phyloP scores from a whole-genome alignment of 2,329 filamentous ascomycete species.

The Microdochium nivale region DNA sequence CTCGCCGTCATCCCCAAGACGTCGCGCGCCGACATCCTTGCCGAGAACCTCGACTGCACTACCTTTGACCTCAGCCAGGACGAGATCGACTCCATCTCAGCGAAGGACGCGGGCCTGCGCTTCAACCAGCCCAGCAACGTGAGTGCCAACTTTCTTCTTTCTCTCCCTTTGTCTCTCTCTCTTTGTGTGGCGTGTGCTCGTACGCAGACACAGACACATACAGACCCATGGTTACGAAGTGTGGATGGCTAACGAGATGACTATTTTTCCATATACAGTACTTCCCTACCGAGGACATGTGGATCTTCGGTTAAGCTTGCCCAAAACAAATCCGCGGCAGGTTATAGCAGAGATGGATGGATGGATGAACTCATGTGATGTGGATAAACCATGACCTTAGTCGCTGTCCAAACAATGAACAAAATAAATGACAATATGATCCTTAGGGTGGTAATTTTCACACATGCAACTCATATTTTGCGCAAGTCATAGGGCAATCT shows the following conservation, averaged over 20 bases:
- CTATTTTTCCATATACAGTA: slow-evolving; percentile 31
- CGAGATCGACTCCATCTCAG: slow-evolving; percentile 60
- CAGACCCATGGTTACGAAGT: background rate
- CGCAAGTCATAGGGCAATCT: background rate
- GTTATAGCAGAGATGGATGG: no score
- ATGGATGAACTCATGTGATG: no score
- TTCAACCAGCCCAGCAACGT: slow-evolving; percentile 72
- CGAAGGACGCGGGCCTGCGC: slow-evolving; percentile 56
- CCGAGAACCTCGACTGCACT: slow-evolving; percentile 59
- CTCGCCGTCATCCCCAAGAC: slow-evolving; percentile 79
- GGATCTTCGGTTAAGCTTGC: slow-evolving; percentile 43
- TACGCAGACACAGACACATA: no score
- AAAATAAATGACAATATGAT: no score
- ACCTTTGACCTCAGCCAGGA: slow-evolving; percentile 56
- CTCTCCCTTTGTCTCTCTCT: slow-evolving; percentile 1
- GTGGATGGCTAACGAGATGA: slow-evolving; percentile 6
- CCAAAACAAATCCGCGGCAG: background rate
- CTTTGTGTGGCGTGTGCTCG: no score
- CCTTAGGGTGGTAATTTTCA: no score
- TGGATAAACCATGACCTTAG: no score
- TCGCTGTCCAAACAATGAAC: no score
- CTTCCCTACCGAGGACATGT: slow-evolving; percentile 46
- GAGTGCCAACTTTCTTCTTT: slow-evolving; percentile 26
- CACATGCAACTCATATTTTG: background rate
- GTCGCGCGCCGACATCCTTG: slow-evolving; percentile 41